Evolutionary conservation across 2,329 filamentous ascomycete species (phyloP), one percentile per base, ranked within the genome.

Genomic region (Colletotrichum kahawae): DNA sequence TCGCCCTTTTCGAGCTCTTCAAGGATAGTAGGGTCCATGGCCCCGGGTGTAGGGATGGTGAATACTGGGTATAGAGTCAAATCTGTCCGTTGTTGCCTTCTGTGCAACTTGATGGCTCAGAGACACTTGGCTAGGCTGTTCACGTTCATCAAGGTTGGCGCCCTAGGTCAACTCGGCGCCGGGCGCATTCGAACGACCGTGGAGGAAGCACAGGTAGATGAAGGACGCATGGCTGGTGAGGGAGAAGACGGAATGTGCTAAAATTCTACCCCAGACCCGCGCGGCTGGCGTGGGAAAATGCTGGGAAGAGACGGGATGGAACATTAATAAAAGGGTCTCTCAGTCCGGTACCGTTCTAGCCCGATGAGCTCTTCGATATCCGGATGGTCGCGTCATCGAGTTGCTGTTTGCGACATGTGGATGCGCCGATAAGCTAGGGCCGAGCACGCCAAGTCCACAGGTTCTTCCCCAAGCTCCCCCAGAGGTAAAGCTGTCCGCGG

Each of bases 21-120:
- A 24, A 77, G 79, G 72, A 82, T 82, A 27, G 81, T 77, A 69
- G 86, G 84, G 70, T 87, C 83, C 77, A 86, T 87, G 29, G 77
- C 78, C 27, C 18, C 16, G n/a, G 24, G 14, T 29, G 14, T 57
- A 57, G 29, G 12, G 24, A 33, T 21, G 5, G 10, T 2, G 18
- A 48, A 21, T 4, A 5, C n/a, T 48, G 10, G 6, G 2, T 33
- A 33, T 48, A 18, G n/a, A 3, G 10, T 48, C 10, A 10, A 48
- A 7, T 7, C 5, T 48, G 43, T 48, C 43, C 2, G 18, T n/a
- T 21, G n/a, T 13, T 48, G 43, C n/a, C 21, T 48, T 13, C n/a
- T 48, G 43, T 48, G 43, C 5, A 2, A 21, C 43, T 48, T 48
- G 43, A 4, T 21, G 43, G 43, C n/a, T 48, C 18, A 48, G 10